Evolutionary conservation across 305 asterid species (phyloP).

Genomic region (Solanum hybrid): DNA sequence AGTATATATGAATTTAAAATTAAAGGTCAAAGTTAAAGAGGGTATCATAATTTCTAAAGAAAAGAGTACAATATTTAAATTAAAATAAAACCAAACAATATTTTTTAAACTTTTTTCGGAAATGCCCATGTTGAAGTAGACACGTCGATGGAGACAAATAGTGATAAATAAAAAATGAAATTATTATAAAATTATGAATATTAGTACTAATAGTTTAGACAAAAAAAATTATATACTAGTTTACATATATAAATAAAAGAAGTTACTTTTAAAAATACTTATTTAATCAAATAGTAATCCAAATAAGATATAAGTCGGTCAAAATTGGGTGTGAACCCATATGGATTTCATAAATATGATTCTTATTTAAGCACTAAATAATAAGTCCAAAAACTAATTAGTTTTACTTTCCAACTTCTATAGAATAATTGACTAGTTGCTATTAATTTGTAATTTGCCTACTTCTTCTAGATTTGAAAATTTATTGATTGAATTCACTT

Average conservation of each 20-base stretch:
- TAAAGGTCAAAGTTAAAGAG: not conserved
- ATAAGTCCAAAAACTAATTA: not conserved
- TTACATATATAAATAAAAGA: not conserved
- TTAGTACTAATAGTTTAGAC: not conserved
- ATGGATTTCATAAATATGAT: not conserved
- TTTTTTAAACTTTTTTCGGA: too few species aligned
- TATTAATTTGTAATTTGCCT: not conserved
- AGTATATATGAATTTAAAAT: not conserved
- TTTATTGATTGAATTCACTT: not conserved
- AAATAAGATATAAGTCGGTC: not conserved
- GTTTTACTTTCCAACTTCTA: not conserved
- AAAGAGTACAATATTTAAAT: not conserved
- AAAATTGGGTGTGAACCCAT: not conserved
- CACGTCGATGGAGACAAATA: not conserved
- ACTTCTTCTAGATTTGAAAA: not conserved
- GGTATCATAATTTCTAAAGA: not conserved
- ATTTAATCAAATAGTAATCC: not conserved
- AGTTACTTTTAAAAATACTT: not conserved
- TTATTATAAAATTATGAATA: not conserved
- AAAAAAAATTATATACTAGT: not conserved
- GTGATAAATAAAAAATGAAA: not conserved
- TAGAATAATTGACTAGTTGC: not conserved
- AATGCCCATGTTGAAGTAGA: not conserved
- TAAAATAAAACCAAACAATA: not conserved
- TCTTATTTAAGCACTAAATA: not conserved